Conservation (phyloP, 306 rosid species). For the Cucurbita moschata region DNA sequence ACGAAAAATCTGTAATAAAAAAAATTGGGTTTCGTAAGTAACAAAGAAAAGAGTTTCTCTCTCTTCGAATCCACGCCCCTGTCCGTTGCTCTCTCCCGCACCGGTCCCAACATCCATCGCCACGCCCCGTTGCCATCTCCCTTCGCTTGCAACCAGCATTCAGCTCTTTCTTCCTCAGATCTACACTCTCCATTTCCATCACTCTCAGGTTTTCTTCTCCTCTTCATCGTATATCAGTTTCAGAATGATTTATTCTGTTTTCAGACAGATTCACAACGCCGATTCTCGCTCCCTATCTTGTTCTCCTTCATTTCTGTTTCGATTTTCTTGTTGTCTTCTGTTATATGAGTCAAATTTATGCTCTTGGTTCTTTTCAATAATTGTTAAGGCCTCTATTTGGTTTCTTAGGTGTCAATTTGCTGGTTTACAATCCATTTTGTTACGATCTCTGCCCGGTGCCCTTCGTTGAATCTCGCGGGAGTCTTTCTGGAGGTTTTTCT, state of each 20-base stretch:
- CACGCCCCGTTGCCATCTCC: not conserved
- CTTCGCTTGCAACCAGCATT: not conserved
- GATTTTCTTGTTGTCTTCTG: not conserved
- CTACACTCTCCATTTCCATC: not conserved
- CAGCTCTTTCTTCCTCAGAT: not conserved
- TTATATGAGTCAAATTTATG: not conserved
- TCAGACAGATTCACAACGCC: not conserved
- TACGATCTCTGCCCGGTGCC: not conserved
- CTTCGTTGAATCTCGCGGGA: not conserved
- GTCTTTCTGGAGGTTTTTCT: not conserved
- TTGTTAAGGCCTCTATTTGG: not conserved
- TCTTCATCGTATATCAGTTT: not conserved
- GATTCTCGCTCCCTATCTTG: not conserved
- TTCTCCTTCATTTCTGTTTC: not conserved
- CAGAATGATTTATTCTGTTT: not conserved
- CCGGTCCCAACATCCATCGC: not conserved
- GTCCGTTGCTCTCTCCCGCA: not conserved
- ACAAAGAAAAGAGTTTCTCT: not conserved
- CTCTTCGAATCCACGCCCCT: not conserved
- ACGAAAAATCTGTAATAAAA: not conserved
- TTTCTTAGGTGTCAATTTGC: not conserved
- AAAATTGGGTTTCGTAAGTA: not conserved
- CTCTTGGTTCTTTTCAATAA: not conserved
- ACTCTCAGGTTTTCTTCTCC: not conserved
- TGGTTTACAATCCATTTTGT: not conserved